Percentiles rank a stretch among this genome's conserved stretches.
These are phyloP conservation scores for Venustampulla echinocandica DNA, from an alignment of 495 filamentous ascomycete species.

Conservation along the genomic window DNA sequence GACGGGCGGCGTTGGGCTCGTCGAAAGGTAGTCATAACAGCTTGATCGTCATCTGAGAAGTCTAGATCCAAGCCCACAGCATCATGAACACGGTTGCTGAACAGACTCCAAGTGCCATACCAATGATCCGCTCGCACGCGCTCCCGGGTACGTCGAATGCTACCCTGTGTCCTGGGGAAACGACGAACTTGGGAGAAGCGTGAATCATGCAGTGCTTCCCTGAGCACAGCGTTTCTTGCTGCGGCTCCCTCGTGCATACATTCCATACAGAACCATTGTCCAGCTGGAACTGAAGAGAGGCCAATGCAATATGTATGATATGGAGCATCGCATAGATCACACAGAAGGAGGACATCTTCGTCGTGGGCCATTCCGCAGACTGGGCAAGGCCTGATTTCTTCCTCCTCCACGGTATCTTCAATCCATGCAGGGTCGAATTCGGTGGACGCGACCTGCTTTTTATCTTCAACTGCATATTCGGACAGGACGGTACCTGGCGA, in stretches of 20 bases:
- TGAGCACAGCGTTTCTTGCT: conserved; percentile 30
- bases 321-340: conserved; percentile 75
- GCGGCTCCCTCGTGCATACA: conserved; percentile 52
- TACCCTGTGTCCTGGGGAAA: conserved; percentile 39
- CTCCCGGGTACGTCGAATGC: conserved; percentile 35
- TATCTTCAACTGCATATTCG: conserved; percentile 80
- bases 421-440: conserved; percentile 77
- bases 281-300: conserved; percentile 61
- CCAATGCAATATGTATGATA: conserved; percentile 84
- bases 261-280: conserved; percentile 76
- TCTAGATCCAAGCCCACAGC: conserved; percentile 72
- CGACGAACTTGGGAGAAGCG: conserved; percentile 24
- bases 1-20: conserved; percentile 50
- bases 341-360: conserved; percentile 73
- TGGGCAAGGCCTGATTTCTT: conserved; percentile 60
- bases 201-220: conserved; percentile 20
- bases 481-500: conserved; percentile 61
- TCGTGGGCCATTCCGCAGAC: conserved; percentile 68
- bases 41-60: conserved; percentile 76
- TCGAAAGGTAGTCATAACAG: conserved; percentile 34
- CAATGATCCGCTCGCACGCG: conserved; percentile 42
- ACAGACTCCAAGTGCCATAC: conserved; percentile 46
- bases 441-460: conserved; percentile 61
- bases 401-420: conserved; percentile 62
- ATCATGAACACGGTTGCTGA: conserved; percentile 41